These are phyloP conservation scores for Phytopythium boreale DNA, from an alignment of 352 stramenopile species.

Conservation along the genomic window DNA sequence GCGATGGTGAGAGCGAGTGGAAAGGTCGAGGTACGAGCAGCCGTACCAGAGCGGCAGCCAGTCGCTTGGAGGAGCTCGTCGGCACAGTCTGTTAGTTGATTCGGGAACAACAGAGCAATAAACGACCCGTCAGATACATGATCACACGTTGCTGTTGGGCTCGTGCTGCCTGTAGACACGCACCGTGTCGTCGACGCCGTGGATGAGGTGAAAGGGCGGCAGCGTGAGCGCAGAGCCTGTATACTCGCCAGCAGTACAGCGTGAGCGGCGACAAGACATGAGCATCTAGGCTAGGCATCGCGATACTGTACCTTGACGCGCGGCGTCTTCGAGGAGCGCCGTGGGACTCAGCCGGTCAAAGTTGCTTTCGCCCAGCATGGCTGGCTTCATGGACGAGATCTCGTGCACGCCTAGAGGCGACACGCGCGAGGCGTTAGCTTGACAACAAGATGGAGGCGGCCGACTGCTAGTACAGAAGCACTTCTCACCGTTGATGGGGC, in stretches of 20 bases:
- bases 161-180: neutral
- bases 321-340: constrained; percentile 26
- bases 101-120: too few species aligned
- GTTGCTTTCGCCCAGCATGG: constrained; percentile 57
- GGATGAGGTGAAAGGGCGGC: constrained; percentile 52
- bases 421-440: neutral
- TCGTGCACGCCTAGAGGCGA: constrained; percentile 46
- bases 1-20: neutral
- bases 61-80: constrained; percentile 50
- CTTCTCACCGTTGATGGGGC: constrained; percentile 37
- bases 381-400: constrained; percentile 76
- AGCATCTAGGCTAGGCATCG: too few species aligned
- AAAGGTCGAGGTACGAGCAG: neutral
- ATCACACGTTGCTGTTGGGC: neutral
- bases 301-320: constrained; percentile 14
- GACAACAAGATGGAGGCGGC: too few species aligned
- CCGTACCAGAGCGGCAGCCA: constrained; percentile 47
- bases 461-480: neutral
- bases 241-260: neutral
- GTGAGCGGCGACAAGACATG: neutral
- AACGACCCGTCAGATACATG: neutral
- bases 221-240: constrained; percentile 11
- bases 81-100: constrained; percentile 11
- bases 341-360: constrained; percentile 57
- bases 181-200: constrained; percentile 43